These are phyloP conservation scores for Anaeromyces robustus DNA, from an alignment of 192 early-diverging fungal genomes.

Conservation along the genomic window DNA sequence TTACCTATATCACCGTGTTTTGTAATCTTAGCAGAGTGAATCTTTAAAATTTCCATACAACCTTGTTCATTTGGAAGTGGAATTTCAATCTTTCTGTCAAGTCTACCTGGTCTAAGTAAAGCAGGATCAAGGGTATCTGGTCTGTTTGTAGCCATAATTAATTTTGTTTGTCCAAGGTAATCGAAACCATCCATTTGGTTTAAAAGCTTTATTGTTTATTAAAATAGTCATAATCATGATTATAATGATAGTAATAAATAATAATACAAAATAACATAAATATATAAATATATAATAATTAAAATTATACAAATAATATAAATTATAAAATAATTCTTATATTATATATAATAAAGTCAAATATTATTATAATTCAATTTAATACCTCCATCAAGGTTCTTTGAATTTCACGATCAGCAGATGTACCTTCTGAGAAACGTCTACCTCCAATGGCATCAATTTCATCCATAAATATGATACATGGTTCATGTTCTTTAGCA, in stretches of 20 bases:
- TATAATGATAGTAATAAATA: too few species aligned
- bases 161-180: constrained; percentile 88
- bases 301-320: too few species aligned
- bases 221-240: too few species aligned
- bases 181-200: constrained; percentile 99
- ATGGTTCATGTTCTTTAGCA: constrained; percentile 98
- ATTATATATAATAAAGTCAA: too few species aligned
- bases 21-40: constrained; percentile 81
- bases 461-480: constrained; percentile 99
- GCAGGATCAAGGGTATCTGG: constrained; percentile 98
- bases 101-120: constrained; percentile 83
- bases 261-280: too few species aligned
- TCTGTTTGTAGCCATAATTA: constrained; percentile 99
- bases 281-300: too few species aligned
- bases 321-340: too few species aligned
- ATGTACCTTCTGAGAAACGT: constrained; percentile 96
- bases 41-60: constrained; percentile 90
- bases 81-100: constrained; percentile 99
- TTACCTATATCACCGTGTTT: constrained; percentile 91
- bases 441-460: constrained; percentile 99
- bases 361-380: too few species aligned
- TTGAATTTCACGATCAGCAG: constrained; percentile 99
- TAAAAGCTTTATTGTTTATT: constrained; percentile 34
- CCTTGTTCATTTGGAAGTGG: constrained; percentile 98
- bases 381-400: constrained; percentile 83